A percentile compares a stretch with the other conserved stretches of the same genome.
phyloP scores from a whole-genome alignment of 345 rosid genomes.

The Eucalyptus regnans region DNA sequence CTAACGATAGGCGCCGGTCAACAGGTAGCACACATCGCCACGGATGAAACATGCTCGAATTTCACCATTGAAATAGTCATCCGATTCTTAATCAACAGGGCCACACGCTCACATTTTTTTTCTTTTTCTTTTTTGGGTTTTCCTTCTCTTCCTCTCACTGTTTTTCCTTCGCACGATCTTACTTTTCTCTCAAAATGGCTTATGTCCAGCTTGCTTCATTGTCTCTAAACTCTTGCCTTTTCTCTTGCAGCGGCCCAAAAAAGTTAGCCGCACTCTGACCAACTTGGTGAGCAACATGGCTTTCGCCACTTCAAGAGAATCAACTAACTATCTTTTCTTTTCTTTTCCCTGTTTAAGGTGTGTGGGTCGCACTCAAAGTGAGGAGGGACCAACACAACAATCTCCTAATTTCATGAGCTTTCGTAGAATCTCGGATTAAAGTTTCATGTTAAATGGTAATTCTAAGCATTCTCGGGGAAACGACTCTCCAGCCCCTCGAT shows the following conservation, averaged over 20 bases:
- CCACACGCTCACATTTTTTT: not conserved
- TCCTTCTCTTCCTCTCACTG: too few relatives aligned
- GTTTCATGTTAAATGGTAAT: not conserved
- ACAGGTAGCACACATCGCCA: not conserved
- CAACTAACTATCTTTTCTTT: not conserved
- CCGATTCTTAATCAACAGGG: not conserved
- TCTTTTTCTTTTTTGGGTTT: too few relatives aligned
- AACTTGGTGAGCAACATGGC: not conserved
- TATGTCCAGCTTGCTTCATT: not conserved
- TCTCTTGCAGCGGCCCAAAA: not conserved
- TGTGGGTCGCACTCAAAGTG: not conserved
- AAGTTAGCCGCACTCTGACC: not conserved
- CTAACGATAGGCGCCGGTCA: not conserved
- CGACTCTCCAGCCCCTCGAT: too few relatives aligned
- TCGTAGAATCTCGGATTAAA: not conserved
- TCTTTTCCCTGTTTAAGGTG: not conserved
- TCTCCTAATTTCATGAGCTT: not conserved
- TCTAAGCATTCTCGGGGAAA: not conserved
- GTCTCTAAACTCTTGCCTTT: not conserved
- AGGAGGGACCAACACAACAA: not conserved
- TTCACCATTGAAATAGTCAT: not conserved
- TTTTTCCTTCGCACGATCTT: too few relatives aligned
- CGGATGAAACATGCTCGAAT: not conserved
- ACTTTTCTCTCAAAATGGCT: not conserved
- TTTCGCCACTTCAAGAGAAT: not conserved